Percentiles rank a stretch among this genome's conserved stretches.
These are phyloP conservation scores for Vickermania spadyakhi DNA, from an alignment of 208 protist genomes.

Conservation along the genomic window DNA sequence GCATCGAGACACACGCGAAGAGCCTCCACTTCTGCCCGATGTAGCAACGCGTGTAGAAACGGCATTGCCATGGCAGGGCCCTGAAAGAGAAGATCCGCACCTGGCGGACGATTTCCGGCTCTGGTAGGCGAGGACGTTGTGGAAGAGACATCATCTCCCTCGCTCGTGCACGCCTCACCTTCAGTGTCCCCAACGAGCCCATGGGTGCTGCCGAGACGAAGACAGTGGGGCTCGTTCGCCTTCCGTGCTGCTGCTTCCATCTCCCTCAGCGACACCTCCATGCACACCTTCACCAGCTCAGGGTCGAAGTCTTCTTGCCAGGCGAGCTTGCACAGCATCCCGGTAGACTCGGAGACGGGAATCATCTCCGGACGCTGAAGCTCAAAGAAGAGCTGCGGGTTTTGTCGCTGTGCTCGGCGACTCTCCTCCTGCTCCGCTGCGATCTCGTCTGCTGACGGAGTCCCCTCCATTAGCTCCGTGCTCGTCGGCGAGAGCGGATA, in stretches of 20 bases:
- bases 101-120: not conserved
- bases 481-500: no score
- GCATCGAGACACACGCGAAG: not conserved
- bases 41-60: not conserved
- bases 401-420: no score
- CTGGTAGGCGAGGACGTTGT: no score
- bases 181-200: not conserved
- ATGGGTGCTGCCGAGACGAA: not conserved
- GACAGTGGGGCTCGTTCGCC: not conserved
- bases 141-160: no score
- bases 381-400: not conserved
- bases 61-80: not conserved
- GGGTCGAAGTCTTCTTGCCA: not conserved
- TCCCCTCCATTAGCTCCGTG: no score
- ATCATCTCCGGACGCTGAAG: not conserved
- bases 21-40: not conserved
- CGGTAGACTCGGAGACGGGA: not conserved
- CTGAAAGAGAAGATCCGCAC: not conserved
- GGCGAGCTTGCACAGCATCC: not conserved
- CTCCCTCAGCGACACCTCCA: not conserved
- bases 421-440: no score
- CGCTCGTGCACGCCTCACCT: not conserved
- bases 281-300: not conserved
- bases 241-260: not conserved
- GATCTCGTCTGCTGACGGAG: no score